phyloP scores from a whole-genome alignment of 1,139 yeast genomes.

The Pichia sp. region DNA sequence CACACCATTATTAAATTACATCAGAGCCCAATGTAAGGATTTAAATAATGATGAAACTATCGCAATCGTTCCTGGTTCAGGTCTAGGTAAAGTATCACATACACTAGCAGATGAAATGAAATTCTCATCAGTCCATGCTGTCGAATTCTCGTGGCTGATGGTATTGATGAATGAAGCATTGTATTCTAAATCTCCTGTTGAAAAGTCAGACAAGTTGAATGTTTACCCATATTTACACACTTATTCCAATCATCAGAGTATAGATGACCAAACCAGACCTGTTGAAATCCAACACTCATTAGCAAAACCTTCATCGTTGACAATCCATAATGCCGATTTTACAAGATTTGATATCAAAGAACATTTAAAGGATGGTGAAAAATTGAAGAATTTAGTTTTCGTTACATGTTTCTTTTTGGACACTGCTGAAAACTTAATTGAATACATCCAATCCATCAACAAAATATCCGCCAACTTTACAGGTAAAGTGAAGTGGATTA shows the following conservation, averaged over 20 bases:
- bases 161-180: slow-evolving; percentile 58
- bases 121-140: slow-evolving; percentile 55
- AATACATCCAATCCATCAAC: slow-evolving; percentile 64
- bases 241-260: slow-evolving; percentile 62
- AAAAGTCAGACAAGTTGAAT: slow-evolving; percentile 15
- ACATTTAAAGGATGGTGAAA: slow-evolving; percentile 12
- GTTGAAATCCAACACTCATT: slow-evolving; percentile 38
- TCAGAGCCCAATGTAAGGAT: slow-evolving; percentile 12
- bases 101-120: slow-evolving; percentile 43
- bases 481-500: slow-evolving; percentile 60
- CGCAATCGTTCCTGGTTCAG: slow-evolving; percentile 76
- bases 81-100: slow-evolving; percentile 70
- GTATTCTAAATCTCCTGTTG: slow-evolving; percentile 30
- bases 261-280: slow-evolving; percentile 52
- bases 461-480: slow-evolving; percentile 37
- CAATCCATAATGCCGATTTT: slow-evolving; percentile 65
- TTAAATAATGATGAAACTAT: slow-evolving; percentile 41
- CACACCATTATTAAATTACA: slow-evolving; percentile 49
- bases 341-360: slow-evolving; percentile 43
- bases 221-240: slow-evolving; percentile 70
- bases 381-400: slow-evolving; percentile 51
- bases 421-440: slow-evolving; percentile 81
- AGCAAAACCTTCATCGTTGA: slow-evolving; percentile 45
- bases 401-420: slow-evolving; percentile 79
- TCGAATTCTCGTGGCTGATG: slow-evolving; percentile 77